Evolutionary conservation across 192 early-diverging fungal species (phyloP).

Genomic region (Backusella circina): DNA sequence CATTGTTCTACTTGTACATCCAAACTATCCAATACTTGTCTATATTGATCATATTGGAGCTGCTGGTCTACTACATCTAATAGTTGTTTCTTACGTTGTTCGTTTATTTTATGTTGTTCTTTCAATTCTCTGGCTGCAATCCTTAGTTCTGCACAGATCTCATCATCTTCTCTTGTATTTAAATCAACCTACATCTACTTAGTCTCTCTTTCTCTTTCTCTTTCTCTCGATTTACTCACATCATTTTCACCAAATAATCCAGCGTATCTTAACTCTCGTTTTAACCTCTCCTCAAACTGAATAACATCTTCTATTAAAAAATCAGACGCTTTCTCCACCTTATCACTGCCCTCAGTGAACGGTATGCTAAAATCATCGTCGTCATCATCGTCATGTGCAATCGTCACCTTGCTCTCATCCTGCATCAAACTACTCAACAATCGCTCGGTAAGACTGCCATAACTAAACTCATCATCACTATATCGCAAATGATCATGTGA

Average conservation of each 20-base stretch:
- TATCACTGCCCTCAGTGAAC: slow-evolving; percentile 46
- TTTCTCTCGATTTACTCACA: slow-evolving; percentile 30
- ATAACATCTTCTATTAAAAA: neutral
- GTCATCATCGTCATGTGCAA: slow-evolving; percentile 56
- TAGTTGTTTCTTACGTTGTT: slow-evolving; percentile 59
- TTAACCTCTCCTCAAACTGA: slow-evolving; percentile 68
- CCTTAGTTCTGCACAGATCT: slow-evolving; percentile 67
- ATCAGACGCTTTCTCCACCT: slow-evolving; percentile 44
- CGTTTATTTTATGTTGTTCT: slow-evolving; percentile 66
- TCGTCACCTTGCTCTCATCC: slow-evolving; percentile 35
- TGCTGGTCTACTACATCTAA: slow-evolving; percentile 65
- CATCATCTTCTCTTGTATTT: slow-evolving; percentile 70
- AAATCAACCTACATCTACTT: slow-evolving; percentile 50
- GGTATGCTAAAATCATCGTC: slow-evolving; percentile 31
- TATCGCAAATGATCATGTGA: slow-evolving; percentile 5
- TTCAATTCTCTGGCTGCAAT: slow-evolving; percentile 67
- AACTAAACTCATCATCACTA: slow-evolving; percentile 13
- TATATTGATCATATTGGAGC: slow-evolving; percentile 87
- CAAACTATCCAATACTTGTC: slow-evolving; percentile 78
- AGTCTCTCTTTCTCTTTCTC: neutral
- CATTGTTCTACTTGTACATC: slow-evolving; percentile 87
- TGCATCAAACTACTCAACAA: slow-evolving; percentile 65
- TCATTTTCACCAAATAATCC: slow-evolving; percentile 80
- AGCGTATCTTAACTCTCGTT: slow-evolving; percentile 78
- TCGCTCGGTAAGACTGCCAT: slow-evolving; percentile 70